Percentiles rank a stretch among this genome's conserved stretches.
Evolutionary conservation across 257 asterid species (phyloP).

Genomic region (Capsicum chinense): DNA sequence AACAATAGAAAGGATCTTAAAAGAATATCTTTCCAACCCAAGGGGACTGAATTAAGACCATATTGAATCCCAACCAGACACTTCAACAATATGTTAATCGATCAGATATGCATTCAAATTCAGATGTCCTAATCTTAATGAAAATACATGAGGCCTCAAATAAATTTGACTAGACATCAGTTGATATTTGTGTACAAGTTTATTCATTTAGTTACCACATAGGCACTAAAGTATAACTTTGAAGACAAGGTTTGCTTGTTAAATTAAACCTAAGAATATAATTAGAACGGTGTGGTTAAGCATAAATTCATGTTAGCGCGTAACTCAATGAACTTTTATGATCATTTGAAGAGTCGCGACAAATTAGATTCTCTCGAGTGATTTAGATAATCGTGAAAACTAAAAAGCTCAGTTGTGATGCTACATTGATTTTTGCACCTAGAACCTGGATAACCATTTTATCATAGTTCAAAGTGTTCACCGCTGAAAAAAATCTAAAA

Average conservation of each 20-base stretch:
- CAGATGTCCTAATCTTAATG: too few relatives aligned
- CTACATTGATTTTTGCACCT: neutral
- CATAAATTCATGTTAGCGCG: neutral
- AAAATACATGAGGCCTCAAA: neutral
- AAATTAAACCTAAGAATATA: too few relatives aligned
- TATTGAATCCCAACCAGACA: too few relatives aligned
- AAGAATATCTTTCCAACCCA: too few relatives aligned
- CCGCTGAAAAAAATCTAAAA: neutral
- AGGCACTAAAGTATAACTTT: neutral
- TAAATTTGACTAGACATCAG: neutral
- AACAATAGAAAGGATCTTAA: too few relatives aligned
- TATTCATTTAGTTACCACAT: neutral
- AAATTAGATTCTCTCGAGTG: neutral
- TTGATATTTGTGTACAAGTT: neutral
- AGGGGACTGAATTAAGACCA: too few relatives aligned
- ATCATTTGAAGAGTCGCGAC: neutral
- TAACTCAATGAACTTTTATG: neutral
- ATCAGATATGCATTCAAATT: too few relatives aligned
- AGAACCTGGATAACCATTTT: neutral
- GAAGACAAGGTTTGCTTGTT: too few relatives aligned
- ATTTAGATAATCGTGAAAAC: neutral
- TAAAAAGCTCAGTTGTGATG: too few relatives aligned
- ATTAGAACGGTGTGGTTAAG: neutral
- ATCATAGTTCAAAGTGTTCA: neutral
- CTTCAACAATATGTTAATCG: too few relatives aligned